Conservation (phyloP, 2,329 filamentous ascomycete species). For the Colletotrichum graminicola region DNA sequence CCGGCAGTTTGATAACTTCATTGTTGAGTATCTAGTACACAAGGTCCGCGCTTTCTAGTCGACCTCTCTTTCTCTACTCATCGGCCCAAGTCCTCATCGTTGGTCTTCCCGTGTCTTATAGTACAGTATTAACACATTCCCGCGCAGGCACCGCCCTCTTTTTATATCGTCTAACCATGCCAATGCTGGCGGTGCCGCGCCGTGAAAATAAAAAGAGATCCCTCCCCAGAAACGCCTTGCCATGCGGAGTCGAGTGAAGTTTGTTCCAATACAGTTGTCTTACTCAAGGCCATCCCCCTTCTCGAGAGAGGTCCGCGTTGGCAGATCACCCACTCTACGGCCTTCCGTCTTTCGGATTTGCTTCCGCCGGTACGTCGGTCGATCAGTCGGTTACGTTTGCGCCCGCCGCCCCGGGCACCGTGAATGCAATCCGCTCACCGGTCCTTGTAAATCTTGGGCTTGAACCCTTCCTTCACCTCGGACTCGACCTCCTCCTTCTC, state of each 20-base stretch:
- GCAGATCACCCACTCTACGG: conserved; percentile 1
- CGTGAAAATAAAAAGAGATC: conserved; percentile 19
- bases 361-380: neutral
- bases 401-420: neutral
- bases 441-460: conserved; percentile 95
- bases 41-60: conserved; percentile 19
- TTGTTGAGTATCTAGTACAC: conserved; percentile 18
- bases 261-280: conserved; percentile 39
- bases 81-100: neutral
- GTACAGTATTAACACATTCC: conserved; percentile 41
- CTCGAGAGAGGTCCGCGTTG: neutral
- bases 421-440: conserved; percentile 20
- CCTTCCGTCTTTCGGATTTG: neutral
- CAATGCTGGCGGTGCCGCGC: conserved; percentile 40
- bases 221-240: conserved; percentile 43
- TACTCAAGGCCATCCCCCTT: conserved; percentile 10
- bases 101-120: conserved; percentile 21
- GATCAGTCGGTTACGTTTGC: neutral
- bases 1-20: neutral
- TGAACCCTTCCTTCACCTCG: conserved; percentile 88
- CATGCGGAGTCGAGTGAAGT: conserved; percentile 45
- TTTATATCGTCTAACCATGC: conserved; percentile 41
- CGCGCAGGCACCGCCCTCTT: conserved; percentile 27
- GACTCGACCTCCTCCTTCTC: conserved; percentile 80
- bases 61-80: conserved; percentile 21